Base-by-base conservation (phyloP, 2,329 filamentous ascomycete species). In the Zymoseptoria passerinii region DNA sequence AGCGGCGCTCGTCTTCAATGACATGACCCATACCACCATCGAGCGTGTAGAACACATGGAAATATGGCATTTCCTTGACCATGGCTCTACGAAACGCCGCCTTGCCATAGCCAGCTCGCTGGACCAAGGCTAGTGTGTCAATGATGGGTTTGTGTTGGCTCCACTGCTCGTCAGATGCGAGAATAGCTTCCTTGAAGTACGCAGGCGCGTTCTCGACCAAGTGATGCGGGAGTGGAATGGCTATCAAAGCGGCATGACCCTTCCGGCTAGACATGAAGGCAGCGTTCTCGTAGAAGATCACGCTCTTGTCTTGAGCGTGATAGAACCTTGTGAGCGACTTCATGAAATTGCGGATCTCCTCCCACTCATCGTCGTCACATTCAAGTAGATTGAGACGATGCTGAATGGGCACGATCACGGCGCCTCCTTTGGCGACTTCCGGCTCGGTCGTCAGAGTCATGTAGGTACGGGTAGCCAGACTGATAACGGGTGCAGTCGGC, bases 291-390 rank as follows among this genome's bases (percentile, higher is more conserved):
- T 99, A 99, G 76, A 99, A 99, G 62, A 99, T 78, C 8, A 97
- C 92, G 67, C 94, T 90, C 54, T 89, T 88, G 9, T 92, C 91
- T 73, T 95, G 90, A 50, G 92, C 88, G 75, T 95, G 90, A 74
- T 97, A 99, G 83, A 96, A 88, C 50, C 92, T 85, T 4, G 88
- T 96, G 19, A 99, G 80, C 59, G 85, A 88, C 77, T 99, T 99
- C 92, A 97, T 97, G 71, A 99, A 99, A 73, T 99, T 99, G 63
- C 94, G 88, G 5, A 99, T 87, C 74, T 99, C 94, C 71, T 99
- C 94, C 95, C 95, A 99, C 72, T 99, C 94, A 70, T 99, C 94
- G 70, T 99, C 92, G 73, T 97, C 92, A 73, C 94, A 99, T 73
- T 96, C 92, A n/a, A 99, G 78, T 0, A 99, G 83, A 72, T 97